Conservation (phyloP, 805 yeast genomes). For the Sungouiella blattae region DNA sequence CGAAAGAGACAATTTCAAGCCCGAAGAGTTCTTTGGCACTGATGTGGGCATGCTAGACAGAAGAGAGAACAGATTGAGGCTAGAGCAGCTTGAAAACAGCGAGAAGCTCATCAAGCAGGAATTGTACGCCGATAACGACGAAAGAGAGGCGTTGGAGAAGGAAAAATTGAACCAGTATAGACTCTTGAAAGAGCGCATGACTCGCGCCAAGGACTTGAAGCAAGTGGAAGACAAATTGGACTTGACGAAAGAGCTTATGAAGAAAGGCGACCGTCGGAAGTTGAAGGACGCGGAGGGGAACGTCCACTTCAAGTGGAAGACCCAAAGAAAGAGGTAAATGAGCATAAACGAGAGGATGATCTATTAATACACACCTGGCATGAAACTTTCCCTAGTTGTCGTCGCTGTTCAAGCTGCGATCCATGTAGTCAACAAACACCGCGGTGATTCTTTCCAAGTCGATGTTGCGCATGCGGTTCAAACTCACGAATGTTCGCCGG, state of each 20-base stretch:
- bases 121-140: conserved; percentile 25
- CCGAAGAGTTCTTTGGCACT: conserved; percentile 68
- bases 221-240: conserved; percentile 72
- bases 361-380: too few relatives aligned
- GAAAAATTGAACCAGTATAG: conserved; percentile 61
- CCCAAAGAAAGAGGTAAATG: conserved; percentile 55
- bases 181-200: conserved; percentile 59
- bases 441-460: conserved; percentile 66
- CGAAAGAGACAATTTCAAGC: conserved; percentile 55
- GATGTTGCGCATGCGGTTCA: conserved; percentile 75
- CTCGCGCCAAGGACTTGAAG: conserved; percentile 64
- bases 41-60: conserved; percentile 57
- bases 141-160: conserved; percentile 37
- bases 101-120: conserved; percentile 27
- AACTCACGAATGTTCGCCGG: conserved; percentile 74
- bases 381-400: too few relatives aligned
- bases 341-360: too few relatives aligned
- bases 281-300: conserved; percentile 63
- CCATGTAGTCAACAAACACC: conserved; percentile 75
- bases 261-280: conserved; percentile 83
- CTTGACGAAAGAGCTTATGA: conserved; percentile 81
- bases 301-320: conserved; percentile 79
- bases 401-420: conserved; percentile 47
- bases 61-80: conserved; percentile 68
- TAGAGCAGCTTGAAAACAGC: conserved; percentile 53